These are phyloP conservation scores for Aspergillus sp. DNA, from an alignment of 2,329 filamentous ascomycete species.

Conservation along the genomic window DNA sequence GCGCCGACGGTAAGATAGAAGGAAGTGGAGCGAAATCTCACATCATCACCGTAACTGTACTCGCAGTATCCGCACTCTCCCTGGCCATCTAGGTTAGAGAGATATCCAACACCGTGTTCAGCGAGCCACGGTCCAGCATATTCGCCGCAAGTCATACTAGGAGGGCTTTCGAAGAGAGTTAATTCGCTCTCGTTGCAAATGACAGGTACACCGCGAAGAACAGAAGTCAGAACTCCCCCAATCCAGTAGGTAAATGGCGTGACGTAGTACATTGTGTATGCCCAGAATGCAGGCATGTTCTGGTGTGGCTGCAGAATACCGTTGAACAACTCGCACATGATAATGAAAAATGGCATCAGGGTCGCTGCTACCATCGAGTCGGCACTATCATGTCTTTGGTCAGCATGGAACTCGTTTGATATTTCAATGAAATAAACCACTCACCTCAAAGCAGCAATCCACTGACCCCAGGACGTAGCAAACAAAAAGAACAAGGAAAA, in stretches of 20 bases:
- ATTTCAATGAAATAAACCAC: slow-evolving; percentile 21
- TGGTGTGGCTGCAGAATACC: slow-evolving; percentile 77
- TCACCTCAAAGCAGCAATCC: slow-evolving; percentile 72
- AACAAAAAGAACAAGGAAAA: slow-evolving; percentile 71
- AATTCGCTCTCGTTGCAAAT: slow-evolving; percentile 63
- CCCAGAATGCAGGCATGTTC: slow-evolving; percentile 77
- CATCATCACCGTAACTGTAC: slow-evolving; percentile 51
- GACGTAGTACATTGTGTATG: slow-evolving; percentile 77
- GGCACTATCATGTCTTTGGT: slow-evolving; percentile 17
- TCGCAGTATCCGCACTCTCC: slow-evolving; percentile 76
- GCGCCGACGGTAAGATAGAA: background rate
- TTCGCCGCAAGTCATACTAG: slow-evolving; percentile 65
- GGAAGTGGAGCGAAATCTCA: slow-evolving; percentile 16
- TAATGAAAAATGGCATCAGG: slow-evolving; percentile 79
- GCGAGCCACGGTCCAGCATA: slow-evolving; percentile 73
- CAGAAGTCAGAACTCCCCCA: slow-evolving; percentile 73
- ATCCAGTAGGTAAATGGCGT: slow-evolving; percentile 83
- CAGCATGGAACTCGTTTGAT: background rate
- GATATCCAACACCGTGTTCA: slow-evolving; percentile 66
- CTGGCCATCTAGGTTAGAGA: slow-evolving; percentile 62
- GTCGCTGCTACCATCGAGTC: slow-evolving; percentile 72
- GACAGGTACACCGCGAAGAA: slow-evolving; percentile 66
- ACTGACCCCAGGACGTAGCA: slow-evolving; percentile 70
- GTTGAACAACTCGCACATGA: slow-evolving; percentile 81
- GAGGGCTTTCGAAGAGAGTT: slow-evolving; percentile 66